Base-by-base conservation (phyloP, 371 early-diverging fungal genomes). In the Apophysomyces sp. region DNA sequence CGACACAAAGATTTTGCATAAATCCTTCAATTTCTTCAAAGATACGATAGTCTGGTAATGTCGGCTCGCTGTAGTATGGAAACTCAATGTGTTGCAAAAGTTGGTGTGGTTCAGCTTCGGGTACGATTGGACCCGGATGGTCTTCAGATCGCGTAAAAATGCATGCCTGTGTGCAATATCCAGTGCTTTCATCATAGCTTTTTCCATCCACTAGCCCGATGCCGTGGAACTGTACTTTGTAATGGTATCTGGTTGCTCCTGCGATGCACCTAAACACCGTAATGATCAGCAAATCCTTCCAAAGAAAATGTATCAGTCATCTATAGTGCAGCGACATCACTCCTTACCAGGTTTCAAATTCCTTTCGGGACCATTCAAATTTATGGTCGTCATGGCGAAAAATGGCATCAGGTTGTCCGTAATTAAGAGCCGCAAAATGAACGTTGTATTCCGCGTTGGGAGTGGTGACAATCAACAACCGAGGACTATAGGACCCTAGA, bases 381-480 rank as follows among this genome's bases (percentile, higher is more conserved):
- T 89, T 86, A 73, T 97, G 97, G 69, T 97, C 97, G 34, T 82
- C 84, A 67, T 95, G 86, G 30, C 97, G 83, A 59, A 93, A 85
- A 12, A 39, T 69, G 2, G 87, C 72, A 3, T 84, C 69, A 0
- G 80, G 73, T n/a, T 88, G 86, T n/a, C 90, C 91, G 68, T 92
- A 92, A 13, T 80, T 74, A 37, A 94, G 82, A 2, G 83, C 68
- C 0, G 90, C 88, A 63, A 95, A 95, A 63, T 92, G 68, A 15
- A 90, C 78, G 67, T 97, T 97, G 76, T 92, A 97, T 73, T 95
- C 96, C 28, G 87, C 89, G 66, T 97, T 97, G 6, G 93, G 91
- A 1, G 92, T 92, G 1, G 91, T 86, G 15, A 91, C 82, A 30
- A 92, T 73, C 52, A 91, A 68, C 9, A 87, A 9, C 4, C 77